A percentile compares a stretch with the other conserved stretches of the same genome.
Conservation (phyloP, 805 yeast genomes). For the Pichia phayaonensis region DNA sequence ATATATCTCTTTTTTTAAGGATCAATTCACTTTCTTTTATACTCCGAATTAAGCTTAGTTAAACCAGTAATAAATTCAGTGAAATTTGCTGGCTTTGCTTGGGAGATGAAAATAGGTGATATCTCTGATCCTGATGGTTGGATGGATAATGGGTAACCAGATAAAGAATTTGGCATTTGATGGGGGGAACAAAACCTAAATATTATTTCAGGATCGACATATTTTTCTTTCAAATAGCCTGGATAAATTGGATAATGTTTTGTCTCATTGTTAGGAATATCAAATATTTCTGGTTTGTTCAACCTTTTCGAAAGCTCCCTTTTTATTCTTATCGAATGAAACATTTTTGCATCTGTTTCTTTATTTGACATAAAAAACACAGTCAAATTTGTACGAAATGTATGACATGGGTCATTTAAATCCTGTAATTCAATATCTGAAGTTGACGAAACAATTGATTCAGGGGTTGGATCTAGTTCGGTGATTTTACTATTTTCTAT, state of each 20-base stretch:
- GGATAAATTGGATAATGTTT: conserved; percentile 4
- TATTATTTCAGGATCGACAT: conserved; percentile 8
- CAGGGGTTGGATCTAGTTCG: conserved; percentile 2
- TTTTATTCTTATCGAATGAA: neutral
- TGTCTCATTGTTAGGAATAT: neutral
- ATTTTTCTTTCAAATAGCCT: neutral
- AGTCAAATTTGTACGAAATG: conserved; percentile 6
- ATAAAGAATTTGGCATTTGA: conserved; percentile 6
- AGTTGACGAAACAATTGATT: neutral
- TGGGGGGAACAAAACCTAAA: conserved; percentile 7
- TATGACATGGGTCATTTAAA: neutral
- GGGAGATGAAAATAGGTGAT: conserved; percentile 2
- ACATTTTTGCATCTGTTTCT: neutral
- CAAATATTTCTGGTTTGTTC: neutral
- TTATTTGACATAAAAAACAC: conserved; percentile 15
- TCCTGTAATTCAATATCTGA: neutral
- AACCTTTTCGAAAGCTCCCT: neutral
- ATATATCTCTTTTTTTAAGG: no score
- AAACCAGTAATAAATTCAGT: conserved; percentile 1
- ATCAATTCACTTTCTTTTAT: neutral
- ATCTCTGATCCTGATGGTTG: neutral
- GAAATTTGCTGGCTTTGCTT: conserved; percentile 2
- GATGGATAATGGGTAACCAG: conserved; percentile 8
- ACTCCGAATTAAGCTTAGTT: neutral
- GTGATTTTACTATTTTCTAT: neutral